Evolutionary conservation across 345 rosid species (phyloP).

Genomic region (Cardamine chenopodiifolia): DNA sequence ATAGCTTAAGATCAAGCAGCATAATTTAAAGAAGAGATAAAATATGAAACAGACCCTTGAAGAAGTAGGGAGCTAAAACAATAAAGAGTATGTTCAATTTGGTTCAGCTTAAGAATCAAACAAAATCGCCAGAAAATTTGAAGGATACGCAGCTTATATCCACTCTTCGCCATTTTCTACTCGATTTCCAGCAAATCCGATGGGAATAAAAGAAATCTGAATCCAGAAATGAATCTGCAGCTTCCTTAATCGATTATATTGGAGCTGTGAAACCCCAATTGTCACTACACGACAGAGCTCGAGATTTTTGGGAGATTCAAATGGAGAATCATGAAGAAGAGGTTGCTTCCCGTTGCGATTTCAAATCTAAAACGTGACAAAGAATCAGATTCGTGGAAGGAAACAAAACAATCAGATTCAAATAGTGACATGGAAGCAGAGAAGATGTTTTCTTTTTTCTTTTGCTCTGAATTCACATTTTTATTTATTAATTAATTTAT

Average conservation of each 20-base stretch:
- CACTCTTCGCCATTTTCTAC: conserved; percentile 77
- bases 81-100: not conserved
- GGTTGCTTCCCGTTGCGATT: conserved; percentile 39
- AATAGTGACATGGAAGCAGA: conserved; percentile 40
- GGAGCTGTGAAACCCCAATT: conserved; percentile 29
- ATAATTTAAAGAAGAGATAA: no score
- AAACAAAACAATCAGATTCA: conserved; percentile 37
- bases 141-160: conserved; percentile 99
- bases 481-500: conserved; percentile 3
- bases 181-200: conserved; percentile 24
- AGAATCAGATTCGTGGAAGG: conserved; percentile 48
- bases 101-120: conserved; percentile 6
- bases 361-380: conserved; percentile 43
- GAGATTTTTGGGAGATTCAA: conserved; percentile 35
- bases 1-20: not conserved
- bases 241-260: conserved; percentile 31
- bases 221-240: conserved; percentile 23
- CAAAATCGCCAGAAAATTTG: not conserved
- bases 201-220: conserved; percentile 11
- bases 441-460: conserved; percentile 6
- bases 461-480: not conserved
- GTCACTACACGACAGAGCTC: conserved; percentile 38
- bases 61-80: conserved; percentile 14
- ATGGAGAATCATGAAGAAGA: not conserved
- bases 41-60: no score